Evolutionary conservation across 768 basidiomycete genomes (phyloP), one percentile per base, ranked within the genome.

Genomic region (Pleurotus pulmonarius): DNA sequence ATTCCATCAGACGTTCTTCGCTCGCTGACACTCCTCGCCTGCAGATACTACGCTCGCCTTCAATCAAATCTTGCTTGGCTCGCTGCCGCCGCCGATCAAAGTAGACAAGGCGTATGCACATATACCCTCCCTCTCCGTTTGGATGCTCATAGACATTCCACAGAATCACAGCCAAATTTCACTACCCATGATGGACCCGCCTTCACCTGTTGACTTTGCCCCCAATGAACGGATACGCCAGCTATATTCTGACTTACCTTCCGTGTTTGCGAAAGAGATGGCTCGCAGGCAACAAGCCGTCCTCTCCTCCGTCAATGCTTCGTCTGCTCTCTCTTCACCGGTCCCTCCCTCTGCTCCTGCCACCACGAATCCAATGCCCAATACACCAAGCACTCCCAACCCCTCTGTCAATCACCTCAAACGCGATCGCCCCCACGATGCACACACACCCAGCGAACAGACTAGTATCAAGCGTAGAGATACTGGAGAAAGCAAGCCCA

Each of bases 61-160:
- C 86, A 90, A 62, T 79, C 83, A 26, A 92, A 91, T 66, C 74
- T 92, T 12, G 73, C 79, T 1, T 90, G 85, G 84, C 69, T 90
- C 60, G 86, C 87, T 46, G 79, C 82, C 16, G 82, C 80, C n/a
- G 85, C 82, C 41, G 88, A 90, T 61, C 76, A 76, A 15, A 75
- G 68, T 44, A 76, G 75, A 48, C 75, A 73, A 63, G 73, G 70
- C 39, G 83, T 84, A 71, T 49, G 79, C 69, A 16, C 39, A 26
- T 55, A n/a, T 46, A 25, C 15, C 45, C 18, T 25, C 18, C 29
- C n/a, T 20, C 20, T 25, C 13, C 38, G 22, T 40, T 0, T 22
- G 41, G 41, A 22, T 22, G 41, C n/a, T 44, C 3, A 29, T 40
- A 22, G 24, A 18, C 20, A 18, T 20, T 16, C 45, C 39, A 64